Percentiles rank a stretch among this genome's conserved stretches.
phyloP scores from a whole-genome alignment of 2,329 filamentous ascomycete genomes.

The Fusarium lateritium region DNA sequence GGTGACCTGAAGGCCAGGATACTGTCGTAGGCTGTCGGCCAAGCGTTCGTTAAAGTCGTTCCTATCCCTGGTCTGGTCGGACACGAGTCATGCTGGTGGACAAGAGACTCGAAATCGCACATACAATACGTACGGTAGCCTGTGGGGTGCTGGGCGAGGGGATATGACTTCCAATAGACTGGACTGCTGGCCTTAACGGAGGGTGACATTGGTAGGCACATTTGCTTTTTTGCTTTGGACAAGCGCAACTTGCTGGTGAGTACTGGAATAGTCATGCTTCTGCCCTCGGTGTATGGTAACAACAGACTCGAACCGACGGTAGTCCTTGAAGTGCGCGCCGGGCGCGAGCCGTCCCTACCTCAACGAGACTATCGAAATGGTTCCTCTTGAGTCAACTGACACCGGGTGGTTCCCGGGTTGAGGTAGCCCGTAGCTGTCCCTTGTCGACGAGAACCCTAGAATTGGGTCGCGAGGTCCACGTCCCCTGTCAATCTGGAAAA shows the following conservation, averaged over 20 bases:
- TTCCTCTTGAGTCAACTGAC: constrained; percentile 17
- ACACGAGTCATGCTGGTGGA: constrained; percentile 19
- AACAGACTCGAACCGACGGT: background rate
- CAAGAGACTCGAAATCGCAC: constrained; percentile 1
- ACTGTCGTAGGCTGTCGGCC: background rate
- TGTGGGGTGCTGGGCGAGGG: constrained; percentile 4
- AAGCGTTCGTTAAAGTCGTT: constrained; percentile 14
- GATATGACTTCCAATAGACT: constrained; percentile 13
- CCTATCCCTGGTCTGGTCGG: background rate
- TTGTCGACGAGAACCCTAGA: constrained; percentile 13
- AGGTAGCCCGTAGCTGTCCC: constrained; percentile 8
- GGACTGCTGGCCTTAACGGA: background rate
- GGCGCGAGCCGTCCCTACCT: constrained; percentile 15
- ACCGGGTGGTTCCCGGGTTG: constrained; percentile 6
- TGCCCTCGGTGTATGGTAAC: background rate
- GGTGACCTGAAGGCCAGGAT: constrained; percentile 1
- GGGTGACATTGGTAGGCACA: constrained; percentile 5
- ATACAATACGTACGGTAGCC: background rate
- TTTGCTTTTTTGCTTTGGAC: constrained; percentile 14
- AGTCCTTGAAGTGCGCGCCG: background rate
- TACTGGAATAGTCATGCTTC: background rate
- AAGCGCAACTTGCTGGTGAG: constrained; percentile 9
- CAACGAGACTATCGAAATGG: constrained; percentile 13
- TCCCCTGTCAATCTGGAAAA: constrained; percentile 44
- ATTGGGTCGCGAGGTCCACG: constrained; percentile 15